Evolutionary conservation across 2,329 filamentous ascomycete genomes (phyloP).

Genomic region (Pyricularia pennisetigena): DNA sequence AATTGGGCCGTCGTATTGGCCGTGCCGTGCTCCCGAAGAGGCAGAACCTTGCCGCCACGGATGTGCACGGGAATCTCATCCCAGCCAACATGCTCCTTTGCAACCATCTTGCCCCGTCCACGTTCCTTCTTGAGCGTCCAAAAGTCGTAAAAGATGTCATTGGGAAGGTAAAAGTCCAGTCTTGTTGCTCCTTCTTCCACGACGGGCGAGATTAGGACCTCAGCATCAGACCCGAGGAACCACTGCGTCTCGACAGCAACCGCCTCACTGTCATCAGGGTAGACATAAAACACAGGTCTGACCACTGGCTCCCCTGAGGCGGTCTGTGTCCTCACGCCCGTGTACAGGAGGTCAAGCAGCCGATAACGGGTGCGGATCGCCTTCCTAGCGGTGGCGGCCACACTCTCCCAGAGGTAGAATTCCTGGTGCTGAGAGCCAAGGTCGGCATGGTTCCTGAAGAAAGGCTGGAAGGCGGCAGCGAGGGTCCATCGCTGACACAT

Average conservation of each 20-base stretch:
- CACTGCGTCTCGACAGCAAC: conserved; percentile 38
- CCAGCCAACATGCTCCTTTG: conserved; percentile 33
- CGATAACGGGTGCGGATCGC: conserved; percentile 66
- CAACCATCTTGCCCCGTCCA: conserved; percentile 26
- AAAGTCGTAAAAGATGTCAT: conserved; percentile 35
- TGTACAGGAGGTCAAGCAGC: conserved; percentile 77
- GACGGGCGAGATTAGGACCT: conserved; percentile 37
- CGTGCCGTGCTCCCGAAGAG: conserved; percentile 57
- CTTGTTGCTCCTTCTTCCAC: conserved; percentile 30
- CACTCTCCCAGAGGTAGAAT: conserved; percentile 59
- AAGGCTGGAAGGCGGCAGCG: conserved; percentile 63
- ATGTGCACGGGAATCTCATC: conserved; percentile 64
- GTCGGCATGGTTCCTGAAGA: conserved; percentile 66
- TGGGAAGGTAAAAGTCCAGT: conserved; percentile 38
- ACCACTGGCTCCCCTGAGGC: conserved; percentile 54
- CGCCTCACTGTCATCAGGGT: conserved; percentile 40
- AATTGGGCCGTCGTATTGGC: conserved; percentile 48
- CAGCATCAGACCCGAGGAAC: conserved; percentile 32
- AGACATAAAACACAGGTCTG: conserved; percentile 63
- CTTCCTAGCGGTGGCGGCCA: conserved; percentile 53
- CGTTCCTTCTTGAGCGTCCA: conserved; percentile 38
- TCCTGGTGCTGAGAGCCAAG: conserved; percentile 45
- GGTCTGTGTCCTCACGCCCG: conserved; percentile 52
- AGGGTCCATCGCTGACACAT: conserved; percentile 69
- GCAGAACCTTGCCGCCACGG: conserved; percentile 57